phyloP scores from a whole-genome alignment of 176 grass and related monocot genomes.

The Musa schizocarpa region DNA sequence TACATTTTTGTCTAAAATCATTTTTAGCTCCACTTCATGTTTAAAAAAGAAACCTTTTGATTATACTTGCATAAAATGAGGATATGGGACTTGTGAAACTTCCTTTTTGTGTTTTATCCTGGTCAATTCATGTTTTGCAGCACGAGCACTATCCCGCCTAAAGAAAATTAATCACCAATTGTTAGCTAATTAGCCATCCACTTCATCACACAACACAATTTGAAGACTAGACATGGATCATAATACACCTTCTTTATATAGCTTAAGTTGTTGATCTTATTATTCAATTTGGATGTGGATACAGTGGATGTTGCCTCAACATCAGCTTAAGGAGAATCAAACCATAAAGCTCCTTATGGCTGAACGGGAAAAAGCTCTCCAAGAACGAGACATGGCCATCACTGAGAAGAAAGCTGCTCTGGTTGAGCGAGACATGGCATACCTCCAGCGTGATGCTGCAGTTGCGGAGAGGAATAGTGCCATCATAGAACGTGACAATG shows the following conservation, averaged over 20 bases:
- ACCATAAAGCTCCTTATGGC: constrained; percentile 24
- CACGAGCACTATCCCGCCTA: no score
- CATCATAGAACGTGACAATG: constrained; percentile 20
- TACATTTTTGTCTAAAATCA: no score
- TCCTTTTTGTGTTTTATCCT: no score
- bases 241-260: background rate
- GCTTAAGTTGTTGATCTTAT: background rate
- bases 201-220: background rate
- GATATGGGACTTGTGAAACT: no score
- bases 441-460: constrained; percentile 29
- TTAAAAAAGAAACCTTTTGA: no score
- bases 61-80: no score
- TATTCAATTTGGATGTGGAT: background rate
- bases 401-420: constrained; percentile 33
- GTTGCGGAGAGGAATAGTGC: constrained; percentile 22
- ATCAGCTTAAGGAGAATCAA: constrained; percentile 30
- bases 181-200: no score
- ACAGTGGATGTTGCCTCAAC: constrained; percentile 22
- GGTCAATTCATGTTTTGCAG: no score
- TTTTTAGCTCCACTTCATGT: no score
- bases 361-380: constrained; percentile 24
- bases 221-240: background rate
- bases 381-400: constrained; percentile 24
- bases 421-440: constrained; percentile 31
- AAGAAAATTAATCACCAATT: no score